phyloP scores from a whole-genome alignment of 352 stramenopile genomes.

The Phytophthora melonis region DNA sequence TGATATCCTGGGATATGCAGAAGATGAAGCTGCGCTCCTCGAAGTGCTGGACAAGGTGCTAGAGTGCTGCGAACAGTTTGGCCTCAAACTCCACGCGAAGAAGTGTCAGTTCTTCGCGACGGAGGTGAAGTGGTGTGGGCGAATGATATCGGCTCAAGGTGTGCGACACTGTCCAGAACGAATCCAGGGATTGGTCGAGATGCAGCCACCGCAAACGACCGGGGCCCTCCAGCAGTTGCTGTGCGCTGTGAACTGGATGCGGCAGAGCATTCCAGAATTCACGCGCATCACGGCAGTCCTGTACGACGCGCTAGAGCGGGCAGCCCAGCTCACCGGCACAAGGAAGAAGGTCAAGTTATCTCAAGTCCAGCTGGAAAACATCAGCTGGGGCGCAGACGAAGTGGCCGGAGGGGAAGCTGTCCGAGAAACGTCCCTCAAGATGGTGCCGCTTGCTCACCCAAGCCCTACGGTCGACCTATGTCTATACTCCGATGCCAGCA shows the following conservation, averaged over 20 bases:
- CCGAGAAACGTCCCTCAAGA: conserved; percentile 6
- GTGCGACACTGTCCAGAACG: conserved; percentile 27
- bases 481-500: conserved; percentile 7
- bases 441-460: conserved; percentile 22
- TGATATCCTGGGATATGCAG: conserved; percentile 39
- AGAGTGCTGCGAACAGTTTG: conserved; percentile 23
- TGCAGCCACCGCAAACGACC: conserved; percentile 26
- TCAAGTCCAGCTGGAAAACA: conserved; percentile 4
- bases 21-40: conserved; percentile 10
- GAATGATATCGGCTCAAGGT: conserved; percentile 29
- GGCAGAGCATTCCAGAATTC: conserved; percentile 39
- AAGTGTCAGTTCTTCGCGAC: conserved; percentile 40
- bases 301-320: conserved; percentile 18
- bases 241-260: conserved; percentile 41
- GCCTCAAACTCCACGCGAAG: conserved; percentile 42
- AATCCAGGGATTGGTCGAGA: conserved; percentile 30
- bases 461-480: conserved; percentile 6
- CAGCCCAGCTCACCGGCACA: not conserved
- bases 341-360: conserved; percentile 32
- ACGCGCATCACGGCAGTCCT: conserved; percentile 1
- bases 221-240: conserved; percentile 38
- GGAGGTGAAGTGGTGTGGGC: conserved; percentile 33
- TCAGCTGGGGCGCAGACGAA: conserved; percentile 21
- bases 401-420: too few species aligned
- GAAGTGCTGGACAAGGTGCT: conserved; percentile 26